Evolutionary conservation across 139 green algal genomes (phyloP).

Genomic region (Astrephomene gubernaculifera): DNA sequence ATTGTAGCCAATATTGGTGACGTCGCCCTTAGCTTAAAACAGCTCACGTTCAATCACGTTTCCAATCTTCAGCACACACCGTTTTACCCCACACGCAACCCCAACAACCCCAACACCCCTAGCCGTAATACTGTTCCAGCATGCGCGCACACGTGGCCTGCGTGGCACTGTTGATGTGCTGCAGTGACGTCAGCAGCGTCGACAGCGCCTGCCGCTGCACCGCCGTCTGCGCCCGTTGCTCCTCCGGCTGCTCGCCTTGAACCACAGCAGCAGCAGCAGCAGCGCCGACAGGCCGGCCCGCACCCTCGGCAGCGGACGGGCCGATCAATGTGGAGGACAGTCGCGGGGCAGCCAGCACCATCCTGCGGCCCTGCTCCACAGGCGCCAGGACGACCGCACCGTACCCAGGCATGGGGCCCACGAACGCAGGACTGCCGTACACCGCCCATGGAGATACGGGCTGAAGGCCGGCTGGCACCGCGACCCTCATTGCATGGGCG

Average conservation of each 20-base stretch:
- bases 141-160: slow-evolving; percentile 9
- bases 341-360: background rate
- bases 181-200: slow-evolving; percentile 14
- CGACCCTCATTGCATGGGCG: too few relatives aligned
- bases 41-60: too few relatives aligned
- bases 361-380: background rate
- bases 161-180: slow-evolving; percentile 3
- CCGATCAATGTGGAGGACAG: too few relatives aligned
- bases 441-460: background rate
- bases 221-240: background rate
- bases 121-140: background rate
- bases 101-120: background rate
- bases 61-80: too few relatives aligned
- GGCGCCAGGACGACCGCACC: background rate
- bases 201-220: background rate
- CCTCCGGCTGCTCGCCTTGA: background rate
- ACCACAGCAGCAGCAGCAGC: too few relatives aligned
- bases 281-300: too few relatives aligned
- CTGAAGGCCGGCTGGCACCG: slow-evolving; percentile 4
- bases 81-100: too few relatives aligned
- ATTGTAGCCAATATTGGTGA: too few relatives aligned
- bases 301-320: too few relatives aligned
- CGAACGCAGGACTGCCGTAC: background rate
- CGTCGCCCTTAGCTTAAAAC: too few relatives aligned
- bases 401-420: background rate